Base-by-base conservation (phyloP, 2,329 filamentous ascomycete genomes). In the Monilinia fructigena region DNA sequence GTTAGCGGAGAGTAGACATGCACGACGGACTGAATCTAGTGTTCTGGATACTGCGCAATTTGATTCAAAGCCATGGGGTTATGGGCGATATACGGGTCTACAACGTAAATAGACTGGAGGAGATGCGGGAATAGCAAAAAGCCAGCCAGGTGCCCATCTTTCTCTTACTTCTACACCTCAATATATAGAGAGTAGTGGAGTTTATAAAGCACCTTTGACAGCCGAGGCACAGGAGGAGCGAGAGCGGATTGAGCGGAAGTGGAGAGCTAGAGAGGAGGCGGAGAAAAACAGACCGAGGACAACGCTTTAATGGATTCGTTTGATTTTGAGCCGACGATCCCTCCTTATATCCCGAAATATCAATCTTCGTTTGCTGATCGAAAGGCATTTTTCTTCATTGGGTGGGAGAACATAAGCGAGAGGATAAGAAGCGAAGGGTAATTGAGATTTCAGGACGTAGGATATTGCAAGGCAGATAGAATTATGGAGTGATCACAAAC, bases 401-500 rank as follows among this genome's bases (percentile, higher is more conserved):
- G 31, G 45, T 26, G 28, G 28, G 11, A 45, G 28, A 8, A 18
- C 50, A 4, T 5, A 35, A 40, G 28, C 31, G 16, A 50, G 8
- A 50, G 28, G 14, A 10, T 14, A 50, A 38, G 35, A 28, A 28
- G 42, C 38, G 40, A 12, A 23, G n/a, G 16, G n/a, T 38, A 12
- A 18, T 23, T 26, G 4, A 38, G 47, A 50, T 16, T 18, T 23
- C 5, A 55, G 31, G 53, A 38, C 5, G 28, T 38, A 18, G 42
- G 8, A 8, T 10, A 10, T 23, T 23, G 28, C n/a, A 20, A 14
- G n/a, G 6, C 12, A 23, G 4, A 26, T 12, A 20, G 11, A 48
- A 20, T 60, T 2, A 60, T 50, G 28, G 28, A 26, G 38, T 31
- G 31, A 48, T 48, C 42, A 60, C 42, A 59, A 59, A 26, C 52